These are phyloP conservation scores for Alternaria gansuensis DNA, from an alignment of 2,329 filamentous ascomycete genomes.

Conservation along the genomic window DNA sequence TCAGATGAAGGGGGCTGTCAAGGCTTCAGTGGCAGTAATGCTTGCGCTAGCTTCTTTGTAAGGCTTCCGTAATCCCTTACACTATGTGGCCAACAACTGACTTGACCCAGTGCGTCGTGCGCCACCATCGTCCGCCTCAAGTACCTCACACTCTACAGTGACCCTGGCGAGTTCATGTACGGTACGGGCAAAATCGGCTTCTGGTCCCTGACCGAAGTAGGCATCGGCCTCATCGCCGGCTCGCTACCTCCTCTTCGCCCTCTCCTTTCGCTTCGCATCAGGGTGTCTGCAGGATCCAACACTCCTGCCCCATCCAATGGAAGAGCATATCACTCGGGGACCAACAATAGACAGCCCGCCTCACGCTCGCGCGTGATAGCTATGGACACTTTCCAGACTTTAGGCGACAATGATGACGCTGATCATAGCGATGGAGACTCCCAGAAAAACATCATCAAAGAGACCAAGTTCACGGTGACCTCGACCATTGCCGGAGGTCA, in stretches of 20 bases:
- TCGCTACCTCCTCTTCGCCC: slow-evolving; percentile 58
- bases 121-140: slow-evolving; percentile 55
- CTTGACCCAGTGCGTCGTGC: slow-evolving; percentile 45
- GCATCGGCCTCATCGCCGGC: slow-evolving; percentile 58
- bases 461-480: slow-evolving; percentile 39
- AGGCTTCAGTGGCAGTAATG: slow-evolving; percentile 53
- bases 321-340: slow-evolving; percentile 22
- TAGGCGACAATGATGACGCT: slow-evolving; percentile 23
- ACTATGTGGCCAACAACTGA: slow-evolving; percentile 2
- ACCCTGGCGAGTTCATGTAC: slow-evolving; percentile 55
- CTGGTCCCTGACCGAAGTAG: slow-evolving; percentile 59
- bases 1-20: slow-evolving; percentile 51
- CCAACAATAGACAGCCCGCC: slow-evolving; percentile 9
- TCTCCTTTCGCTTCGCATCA: slow-evolving; percentile 44
- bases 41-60: slow-evolving; percentile 56
- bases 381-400: slow-evolving; percentile 31
- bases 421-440: slow-evolving; percentile 42
- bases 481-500: slow-evolving; percentile 9
- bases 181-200: slow-evolving; percentile 55
- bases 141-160: slow-evolving; percentile 54
- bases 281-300: slow-evolving; percentile 25
- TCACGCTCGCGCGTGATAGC: slow-evolving; percentile 21
- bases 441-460: slow-evolving; percentile 54
- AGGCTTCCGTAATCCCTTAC: slow-evolving; percentile 20
- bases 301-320: slow-evolving; percentile 33